phyloP scores from a whole-genome alignment of 2,329 filamentous ascomycete species.

The Beauveria varroae region DNA sequence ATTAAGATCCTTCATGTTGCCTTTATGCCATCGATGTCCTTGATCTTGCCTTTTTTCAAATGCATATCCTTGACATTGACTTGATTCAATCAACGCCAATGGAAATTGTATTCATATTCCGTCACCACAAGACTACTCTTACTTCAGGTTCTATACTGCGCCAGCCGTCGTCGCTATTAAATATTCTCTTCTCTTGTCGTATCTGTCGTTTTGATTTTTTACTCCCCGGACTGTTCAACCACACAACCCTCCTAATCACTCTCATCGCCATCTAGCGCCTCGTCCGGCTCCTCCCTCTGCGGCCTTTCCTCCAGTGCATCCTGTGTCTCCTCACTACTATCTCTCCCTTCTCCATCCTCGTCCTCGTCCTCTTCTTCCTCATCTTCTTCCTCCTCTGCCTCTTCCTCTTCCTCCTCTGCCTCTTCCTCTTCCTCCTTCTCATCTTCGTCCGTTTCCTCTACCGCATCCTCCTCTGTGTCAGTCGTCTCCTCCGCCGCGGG shows the following conservation, averaged over 20 bases:
- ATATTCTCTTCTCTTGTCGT: too few species aligned
- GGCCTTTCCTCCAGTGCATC: constrained; percentile 44
- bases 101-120: too few species aligned
- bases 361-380: constrained; percentile 40
- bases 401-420: constrained; percentile 37
- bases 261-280: constrained; percentile 55
- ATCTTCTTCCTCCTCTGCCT: constrained; percentile 39
- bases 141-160: too few species aligned
- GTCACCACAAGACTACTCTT: too few species aligned
- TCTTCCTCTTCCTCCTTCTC: constrained; percentile 39
- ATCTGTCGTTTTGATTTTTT: neutral
- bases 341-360: constrained; percentile 39
- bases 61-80: too few species aligned
- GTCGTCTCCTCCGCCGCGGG: constrained; percentile 28
- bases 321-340: constrained; percentile 46
- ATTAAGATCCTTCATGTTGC: too few species aligned
- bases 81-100: too few species aligned
- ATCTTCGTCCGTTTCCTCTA: constrained; percentile 31
- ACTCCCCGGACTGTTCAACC: too few species aligned
- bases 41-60: too few species aligned
- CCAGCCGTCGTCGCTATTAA: too few species aligned
- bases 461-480: constrained; percentile 42
- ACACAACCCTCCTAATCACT: constrained; percentile 37
- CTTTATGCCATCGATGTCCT: too few species aligned
- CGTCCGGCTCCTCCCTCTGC: constrained; percentile 45